Conservation (phyloP, 768 basidiomycete genomes). For the Nidularia pulvinata region DNA sequence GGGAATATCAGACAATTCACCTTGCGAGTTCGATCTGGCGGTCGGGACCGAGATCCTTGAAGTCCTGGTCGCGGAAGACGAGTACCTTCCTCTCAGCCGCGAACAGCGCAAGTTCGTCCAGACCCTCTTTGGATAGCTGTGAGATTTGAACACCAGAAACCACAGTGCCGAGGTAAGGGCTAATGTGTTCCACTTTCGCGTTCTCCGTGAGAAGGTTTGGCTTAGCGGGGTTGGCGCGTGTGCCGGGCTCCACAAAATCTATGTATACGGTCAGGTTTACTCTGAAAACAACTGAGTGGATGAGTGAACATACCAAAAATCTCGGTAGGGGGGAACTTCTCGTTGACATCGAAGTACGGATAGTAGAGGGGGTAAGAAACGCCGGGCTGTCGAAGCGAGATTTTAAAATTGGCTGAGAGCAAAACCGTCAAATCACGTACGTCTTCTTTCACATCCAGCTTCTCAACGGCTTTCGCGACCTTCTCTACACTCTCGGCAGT, state of each 20-base stretch:
- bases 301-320: slow-evolving; percentile 33
- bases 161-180: slow-evolving; percentile 53
- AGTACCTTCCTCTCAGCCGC: slow-evolving; percentile 54
- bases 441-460: slow-evolving; percentile 2
- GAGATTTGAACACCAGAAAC: slow-evolving; percentile 51
- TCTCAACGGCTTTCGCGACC: slow-evolving; percentile 6
- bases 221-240: slow-evolving; percentile 47
- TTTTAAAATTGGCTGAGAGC: background rate
- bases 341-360: slow-evolving; percentile 41
- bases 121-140: slow-evolving; percentile 46
- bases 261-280: background rate
- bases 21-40: slow-evolving; percentile 52
- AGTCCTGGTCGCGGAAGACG: slow-evolving; percentile 60
- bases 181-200: slow-evolving; percentile 35
- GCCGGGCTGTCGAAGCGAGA: slow-evolving; percentile 17
- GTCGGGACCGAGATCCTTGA: slow-evolving; percentile 55
- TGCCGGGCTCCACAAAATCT: slow-evolving; percentile 43
- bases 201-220: slow-evolving; percentile 45
- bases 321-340: slow-evolving; percentile 51
- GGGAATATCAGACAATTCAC: too few species aligned
- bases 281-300: background rate
- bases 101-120: slow-evolving; percentile 52
- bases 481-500: slow-evolving; percentile 4
- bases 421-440: slow-evolving; percentile 1
- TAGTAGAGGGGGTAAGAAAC: slow-evolving; percentile 49